Evolutionary conservation across 345 rosid species (phyloP), one percentile per base, ranked within the genome.

Genomic region (Aquilaria malaccensis): DNA sequence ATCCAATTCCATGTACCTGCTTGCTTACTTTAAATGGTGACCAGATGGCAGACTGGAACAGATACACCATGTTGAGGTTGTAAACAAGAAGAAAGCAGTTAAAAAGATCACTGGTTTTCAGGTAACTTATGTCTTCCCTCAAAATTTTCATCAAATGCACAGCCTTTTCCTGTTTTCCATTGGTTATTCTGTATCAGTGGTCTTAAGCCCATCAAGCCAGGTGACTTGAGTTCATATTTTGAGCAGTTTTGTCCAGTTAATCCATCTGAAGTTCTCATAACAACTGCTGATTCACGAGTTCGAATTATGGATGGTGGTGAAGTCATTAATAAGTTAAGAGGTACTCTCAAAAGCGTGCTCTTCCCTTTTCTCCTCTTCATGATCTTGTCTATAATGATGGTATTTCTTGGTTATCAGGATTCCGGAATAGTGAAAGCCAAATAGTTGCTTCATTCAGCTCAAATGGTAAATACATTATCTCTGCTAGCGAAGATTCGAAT

Each of bases 81-180:
- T 73, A 45, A 79, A 68, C 78, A 88, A 83, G 80, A 81, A 79
- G 72, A 64, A 77, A 62, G 78, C 73, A 6, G 65, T 83, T 32
- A 90, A 78, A 65, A 90, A 94, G 84, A 81, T 94, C 32, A 94
- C 99, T 47, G 96, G 97, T 45, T 88, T 94, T 64, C 96, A 88
- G 91, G 99, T 91, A 73, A 58, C 33, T 50, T 47, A 45, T 31
- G 12, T 7, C 41, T 37, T 13, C 29, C 50, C 50, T 33, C 29
- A 7, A 55, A 37, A 30, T 45, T 47, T 56, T 29, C 12, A 2
- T 2, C 2, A 13, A 51, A 33, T 13, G 7, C 7, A 5, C 45
- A 13, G 2, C 2, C 43, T 11, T 56, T 64, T 29, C n/a, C 1
- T 31, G 13, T 56, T 64, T 29, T 13, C 13, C 33, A 33, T 10